Base-by-base conservation (phyloP, 768 basidiomycete genomes). In the Saitozyma podzolica region DNA sequence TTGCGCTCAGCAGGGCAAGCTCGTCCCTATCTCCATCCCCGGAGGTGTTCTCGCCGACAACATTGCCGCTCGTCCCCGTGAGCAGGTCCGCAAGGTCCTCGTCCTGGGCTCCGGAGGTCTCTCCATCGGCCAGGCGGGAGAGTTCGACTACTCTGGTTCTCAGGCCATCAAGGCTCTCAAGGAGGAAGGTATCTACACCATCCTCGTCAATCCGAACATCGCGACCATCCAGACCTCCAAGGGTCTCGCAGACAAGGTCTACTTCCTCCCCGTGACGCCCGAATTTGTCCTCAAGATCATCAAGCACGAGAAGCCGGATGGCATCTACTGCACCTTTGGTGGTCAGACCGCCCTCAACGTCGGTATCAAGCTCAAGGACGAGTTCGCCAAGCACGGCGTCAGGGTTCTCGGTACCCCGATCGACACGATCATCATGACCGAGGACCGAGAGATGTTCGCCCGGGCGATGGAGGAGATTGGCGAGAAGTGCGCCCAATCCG, bases 161-260 rank as follows among this genome's bases (percentile, higher is more conserved):
- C 96, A 99, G 79, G 95, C 96, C 11, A 95, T 99, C 85, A 99
- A 99, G 81, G 96, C 96, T 9, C 85, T 99, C 68, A 98, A 98
- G 82, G 92, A 92, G 78, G 96, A 98, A 78, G 96, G 96, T 41
- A 98, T 99, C 76, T 98, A 96, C 82, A 99, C 96, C 62, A 92
- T 99, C 80, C 87, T 99, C 79, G 86, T 99, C 72, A 98, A 98
- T 81, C 95, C 96, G 37, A 99, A 99, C 81, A 99, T 99, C 70
- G 96, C 96, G 19, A 99, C 96, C 45, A 99, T 97, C 70, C 93
- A 93, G 50, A 96, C 93, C 0, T 94, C 92, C 53, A 93, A 93
- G 72, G 94, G 96, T 64, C 86, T 99, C 55, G 96, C 96, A 20
- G 96, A 99, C 84, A 98, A 98, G 80, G 95, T 99, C 54, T 99